Evolutionary conservation across 1,139 yeast species (phyloP), one percentile per base, ranked within the genome.

Genomic region (Zygosaccharomyces pseudobailii): DNA sequence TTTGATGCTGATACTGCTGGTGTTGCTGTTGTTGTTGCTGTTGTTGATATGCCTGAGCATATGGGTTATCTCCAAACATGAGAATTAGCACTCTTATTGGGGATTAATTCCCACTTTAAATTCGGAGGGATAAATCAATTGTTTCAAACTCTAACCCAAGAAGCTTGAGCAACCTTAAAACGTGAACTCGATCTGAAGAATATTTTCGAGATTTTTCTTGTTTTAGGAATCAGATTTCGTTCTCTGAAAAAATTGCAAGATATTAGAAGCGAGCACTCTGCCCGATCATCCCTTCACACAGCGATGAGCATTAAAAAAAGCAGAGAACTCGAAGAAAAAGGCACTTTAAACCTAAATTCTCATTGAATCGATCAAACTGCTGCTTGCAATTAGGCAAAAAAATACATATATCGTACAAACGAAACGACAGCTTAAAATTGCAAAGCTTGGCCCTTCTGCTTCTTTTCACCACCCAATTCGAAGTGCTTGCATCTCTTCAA

Each of bases 401-500:
- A 38, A 38, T 38, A 38, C 41, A 38, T 38, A 38, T 38, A 38
- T 38, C 41, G 41, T 38, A 38, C 41, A 38, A 33, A 38, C 41
- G 33, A 24, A 38, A 38, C 41, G 41, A 38, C 34, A 32, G 58
- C 72, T 82, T 84, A 87, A 77, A 87, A 87, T 82, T 87, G 95
- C 75, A 87, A 82, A 74, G 96, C 96, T 79, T 85, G 94, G 75
- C 97, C 98, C 90, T 92, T 92, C 82, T 92, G 97, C 82, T 92
- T 94, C 88, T 87, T 92, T 84, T 92, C 98, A 82, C 98, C 98
- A 84, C 98, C 98, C 75, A 92, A 89, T 82, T 92, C 99, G 78
- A 92, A 94, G 83, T 94, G 98, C 92, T 92, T 94, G 85, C 98
- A 92, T 84, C 98, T 88, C 95, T 92, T 92, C 77, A 92, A 83